These are phyloP conservation scores for Grigorovia humatica DNA, from an alignment of 805 yeast species.

Conservation along the genomic window DNA sequence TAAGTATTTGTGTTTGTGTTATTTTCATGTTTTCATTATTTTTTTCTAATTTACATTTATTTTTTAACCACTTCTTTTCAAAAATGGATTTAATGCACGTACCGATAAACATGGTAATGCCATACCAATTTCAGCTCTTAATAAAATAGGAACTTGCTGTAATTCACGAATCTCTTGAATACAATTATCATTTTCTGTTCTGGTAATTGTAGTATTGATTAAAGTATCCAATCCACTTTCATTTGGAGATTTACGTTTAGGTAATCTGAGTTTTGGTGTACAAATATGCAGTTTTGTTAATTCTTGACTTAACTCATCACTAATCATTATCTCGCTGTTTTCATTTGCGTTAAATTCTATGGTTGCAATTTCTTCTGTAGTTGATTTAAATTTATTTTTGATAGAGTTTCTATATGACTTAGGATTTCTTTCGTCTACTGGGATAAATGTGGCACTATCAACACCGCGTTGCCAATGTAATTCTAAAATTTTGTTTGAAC, in stretches of 20 bases:
- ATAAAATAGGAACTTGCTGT: constrained; percentile 68
- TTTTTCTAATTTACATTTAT: background rate
- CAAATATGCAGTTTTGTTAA: constrained; percentile 40
- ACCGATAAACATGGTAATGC: constrained; percentile 92
- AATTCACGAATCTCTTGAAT: constrained; percentile 79
- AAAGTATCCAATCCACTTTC: constrained; percentile 39
- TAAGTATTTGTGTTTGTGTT: background rate
- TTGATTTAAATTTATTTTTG: constrained; percentile 65
- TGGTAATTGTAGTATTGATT: constrained; percentile 43
- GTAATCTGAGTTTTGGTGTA: constrained; percentile 36
- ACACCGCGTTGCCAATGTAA: constrained; percentile 88
- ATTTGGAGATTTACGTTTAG: constrained; percentile 13
- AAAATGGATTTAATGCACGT: constrained; percentile 81
- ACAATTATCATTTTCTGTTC: constrained; percentile 49
- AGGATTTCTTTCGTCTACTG: constrained; percentile 78
- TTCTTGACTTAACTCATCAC: constrained; percentile 38
- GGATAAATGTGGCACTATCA: constrained; percentile 83
- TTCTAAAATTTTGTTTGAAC: constrained; percentile 54
- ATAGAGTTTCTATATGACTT: constrained; percentile 68
- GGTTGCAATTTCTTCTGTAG: constrained; percentile 62
- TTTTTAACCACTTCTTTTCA: constrained; percentile 11
- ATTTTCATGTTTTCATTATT: background rate
- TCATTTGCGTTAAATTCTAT: constrained; percentile 25
- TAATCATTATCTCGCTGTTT: constrained; percentile 17
- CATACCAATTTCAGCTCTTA: constrained; percentile 90